Base-by-base conservation (phyloP, 1,284 basidiomycete species). In the Grifola frondosa region DNA sequence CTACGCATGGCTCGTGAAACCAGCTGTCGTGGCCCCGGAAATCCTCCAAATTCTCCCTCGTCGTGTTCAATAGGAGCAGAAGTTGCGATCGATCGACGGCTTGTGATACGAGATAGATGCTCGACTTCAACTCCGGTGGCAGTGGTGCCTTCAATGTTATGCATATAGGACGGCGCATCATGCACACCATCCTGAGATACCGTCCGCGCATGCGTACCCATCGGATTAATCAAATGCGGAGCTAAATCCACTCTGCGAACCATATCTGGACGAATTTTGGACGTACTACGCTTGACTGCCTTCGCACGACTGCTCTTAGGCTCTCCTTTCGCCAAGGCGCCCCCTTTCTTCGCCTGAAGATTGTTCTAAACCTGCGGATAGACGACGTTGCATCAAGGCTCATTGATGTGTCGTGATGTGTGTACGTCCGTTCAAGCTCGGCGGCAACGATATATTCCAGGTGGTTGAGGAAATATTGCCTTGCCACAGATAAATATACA, bases 11-110 rank as follows among this genome's bases (percentile, higher is more conserved):
- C 52, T 5, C 60, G 62, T 3, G 67, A 68, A 3, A 81, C 46
- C 16, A 94, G 62, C 40, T 78, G 68, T 49, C 82, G 69, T 0
- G 91, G 91, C 57, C 86, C 90, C 0, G 93, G 92, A 64, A 96
- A 97, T 0, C 92, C 93, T 24, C 93, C 94, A 52, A 90, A 91
- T 22, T 52, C 48, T 21, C 49, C 55, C 9, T 53, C 46, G 3
- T 20, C 23, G 8, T 3, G 32, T 13, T 32, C 30, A 19, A 11
- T 26, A 8, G 39, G 40, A 20, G 20, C 30, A n/a, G 37, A 6
- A 4, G 36, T 9, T 9, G 30, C 16, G 11, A 37, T 32, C 10
- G 50, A 53, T 16, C 45, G 37, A 6, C 51, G 44, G 17, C 47
- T 53, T 4, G 42, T 25, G 0, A 28, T 21, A 6, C 41, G 44